Evolutionary conservation across 768 basidiomycete species (phyloP).

Genomic region (Mrakia frigida): DNA sequence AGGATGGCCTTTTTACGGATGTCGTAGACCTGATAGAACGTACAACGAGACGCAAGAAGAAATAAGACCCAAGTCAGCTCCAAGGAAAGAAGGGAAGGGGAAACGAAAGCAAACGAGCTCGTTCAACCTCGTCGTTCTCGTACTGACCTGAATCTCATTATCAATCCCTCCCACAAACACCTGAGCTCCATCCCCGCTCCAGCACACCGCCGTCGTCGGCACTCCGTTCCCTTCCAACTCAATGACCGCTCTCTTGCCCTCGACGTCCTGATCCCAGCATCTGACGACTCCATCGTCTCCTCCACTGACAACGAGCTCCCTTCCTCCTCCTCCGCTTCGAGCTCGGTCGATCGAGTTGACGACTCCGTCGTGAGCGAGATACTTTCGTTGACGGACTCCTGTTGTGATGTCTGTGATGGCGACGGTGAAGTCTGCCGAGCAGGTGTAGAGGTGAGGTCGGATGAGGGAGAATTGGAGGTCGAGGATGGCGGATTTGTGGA

Average conservation of each 20-base stretch:
- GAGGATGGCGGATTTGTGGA: slow-evolving; percentile 84
- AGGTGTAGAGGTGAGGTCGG: slow-evolving; percentile 57
- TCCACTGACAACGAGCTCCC: slow-evolving; percentile 79
- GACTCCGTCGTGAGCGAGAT: slow-evolving; percentile 83
- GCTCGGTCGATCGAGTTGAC: slow-evolving; percentile 85
- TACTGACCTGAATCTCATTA: slow-evolving; percentile 87
- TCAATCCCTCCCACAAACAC: slow-evolving; percentile 90
- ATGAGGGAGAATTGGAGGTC: slow-evolving; percentile 64
- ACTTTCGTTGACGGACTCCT: slow-evolving; percentile 71
- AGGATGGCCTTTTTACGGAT: slow-evolving; percentile 76
- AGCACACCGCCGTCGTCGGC: slow-evolving; percentile 86
- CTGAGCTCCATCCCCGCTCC: slow-evolving; percentile 83
- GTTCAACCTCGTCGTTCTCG: neutral
- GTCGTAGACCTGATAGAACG: slow-evolving; percentile 66
- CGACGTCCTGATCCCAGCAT: slow-evolving; percentile 77
- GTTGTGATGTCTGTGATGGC: slow-evolving; percentile 68
- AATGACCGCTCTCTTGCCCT: slow-evolving; percentile 65
- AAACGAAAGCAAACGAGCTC: neutral
- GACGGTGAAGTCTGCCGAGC: slow-evolving; percentile 84
- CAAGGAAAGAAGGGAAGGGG: neutral
- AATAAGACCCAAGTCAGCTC: neutral
- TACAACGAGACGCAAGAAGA: neutral
- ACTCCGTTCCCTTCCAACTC: slow-evolving; percentile 67
- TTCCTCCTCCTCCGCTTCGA: slow-evolving; percentile 58
- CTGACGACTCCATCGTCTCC: slow-evolving; percentile 89